A percentile compares a stretch with the other conserved stretches of the same genome.
These are phyloP conservation scores for Talaromyces rugulosus DNA, from an alignment of 2,329 filamentous ascomycete species.

Conservation along the genomic window DNA sequence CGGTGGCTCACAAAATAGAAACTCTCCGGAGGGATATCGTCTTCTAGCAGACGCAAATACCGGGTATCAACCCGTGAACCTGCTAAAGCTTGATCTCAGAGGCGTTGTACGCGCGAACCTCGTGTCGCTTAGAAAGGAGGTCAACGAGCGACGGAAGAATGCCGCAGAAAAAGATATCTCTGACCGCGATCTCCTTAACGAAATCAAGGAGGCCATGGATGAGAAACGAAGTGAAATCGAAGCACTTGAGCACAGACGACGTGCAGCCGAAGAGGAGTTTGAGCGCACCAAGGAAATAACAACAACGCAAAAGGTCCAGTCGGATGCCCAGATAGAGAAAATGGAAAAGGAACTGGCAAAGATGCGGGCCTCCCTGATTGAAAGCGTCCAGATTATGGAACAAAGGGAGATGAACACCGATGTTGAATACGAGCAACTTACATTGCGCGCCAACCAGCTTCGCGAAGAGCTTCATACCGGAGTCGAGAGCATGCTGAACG, in stretches of 20 bases:
- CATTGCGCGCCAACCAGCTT: constrained; percentile 74
- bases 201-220: constrained; percentile 93
- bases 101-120: constrained; percentile 78
- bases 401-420: constrained; percentile 95
- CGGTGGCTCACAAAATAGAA: constrained; percentile 46
- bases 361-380: constrained; percentile 77
- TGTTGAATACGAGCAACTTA: constrained; percentile 91
- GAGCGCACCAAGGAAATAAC: constrained; percentile 88
- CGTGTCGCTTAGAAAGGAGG: constrained; percentile 74
- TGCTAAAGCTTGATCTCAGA: constrained; percentile 83
- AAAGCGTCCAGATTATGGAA: constrained; percentile 87
- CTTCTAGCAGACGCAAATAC: constrained; percentile 76
- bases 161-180: constrained; percentile 90
- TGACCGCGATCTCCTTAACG: constrained; percentile 87
- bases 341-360: constrained; percentile 98
- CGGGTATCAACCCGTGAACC: constrained; percentile 84
- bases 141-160: constrained; percentile 78
- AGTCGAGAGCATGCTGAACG: constrained; percentile 91
- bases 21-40: constrained; percentile 61
- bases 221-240: constrained; percentile 93
- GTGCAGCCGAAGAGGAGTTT: constrained; percentile 87
- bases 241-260: constrained; percentile 79
- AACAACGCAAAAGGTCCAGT: constrained; percentile 79
- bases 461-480: constrained; percentile 98
- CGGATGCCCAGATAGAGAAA: constrained; percentile 93